A percentile compares a stretch with the other conserved stretches of the same genome.
These are phyloP conservation scores for Sinapis alba DNA, from an alignment of 441 rosid genomes.

Conservation along the genomic window DNA sequence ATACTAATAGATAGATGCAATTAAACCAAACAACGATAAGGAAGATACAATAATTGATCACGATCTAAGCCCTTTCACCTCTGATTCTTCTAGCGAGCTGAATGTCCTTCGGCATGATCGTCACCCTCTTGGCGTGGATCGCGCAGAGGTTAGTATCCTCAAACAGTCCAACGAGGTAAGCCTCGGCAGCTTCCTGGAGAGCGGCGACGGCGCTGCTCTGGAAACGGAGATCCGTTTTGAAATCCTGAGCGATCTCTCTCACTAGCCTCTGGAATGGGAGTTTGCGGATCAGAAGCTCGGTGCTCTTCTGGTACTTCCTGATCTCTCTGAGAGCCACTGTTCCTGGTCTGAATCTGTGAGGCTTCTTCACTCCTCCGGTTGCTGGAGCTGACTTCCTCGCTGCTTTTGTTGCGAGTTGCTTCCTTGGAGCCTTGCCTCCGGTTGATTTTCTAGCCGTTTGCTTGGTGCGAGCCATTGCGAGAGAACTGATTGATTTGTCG, in stretches of 20 bases:
- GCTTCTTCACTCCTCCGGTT: conserved; percentile 73
- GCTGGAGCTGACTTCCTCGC: conserved; percentile 69
- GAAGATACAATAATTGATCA: too few species aligned
- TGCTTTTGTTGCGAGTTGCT: conserved; percentile 65
- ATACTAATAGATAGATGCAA: not conserved
- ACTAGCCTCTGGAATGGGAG: conserved; percentile 66
- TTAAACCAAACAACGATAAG: too few species aligned
- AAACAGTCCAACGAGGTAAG: conserved; percentile 57
- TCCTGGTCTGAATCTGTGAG: conserved; percentile 67
- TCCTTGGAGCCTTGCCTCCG: conserved; percentile 68
- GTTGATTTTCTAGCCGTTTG: conserved; percentile 65
- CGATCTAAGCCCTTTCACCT: conserved; percentile 51
- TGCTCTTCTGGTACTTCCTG: conserved; percentile 71
- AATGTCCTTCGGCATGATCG: conserved; percentile 66
- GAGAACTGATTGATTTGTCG: not conserved
- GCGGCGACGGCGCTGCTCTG: conserved; percentile 68
- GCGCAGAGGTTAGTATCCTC: conserved; percentile 65
- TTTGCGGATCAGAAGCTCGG: conserved; percentile 60
- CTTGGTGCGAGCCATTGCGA: conserved; percentile 65
- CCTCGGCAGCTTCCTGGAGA: conserved; percentile 64
- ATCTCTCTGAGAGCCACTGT: conserved; percentile 63
- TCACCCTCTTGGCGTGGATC: conserved; percentile 66
- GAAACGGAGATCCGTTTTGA: conserved; percentile 64
- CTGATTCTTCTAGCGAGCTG: conserved; percentile 67
- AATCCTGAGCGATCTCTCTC: conserved; percentile 67